A percentile compares a stretch with the other conserved stretches of the same genome.
Evolutionary conservation across 2,329 filamentous ascomycete species (phyloP).

Genomic region (Microsporum canis): DNA sequence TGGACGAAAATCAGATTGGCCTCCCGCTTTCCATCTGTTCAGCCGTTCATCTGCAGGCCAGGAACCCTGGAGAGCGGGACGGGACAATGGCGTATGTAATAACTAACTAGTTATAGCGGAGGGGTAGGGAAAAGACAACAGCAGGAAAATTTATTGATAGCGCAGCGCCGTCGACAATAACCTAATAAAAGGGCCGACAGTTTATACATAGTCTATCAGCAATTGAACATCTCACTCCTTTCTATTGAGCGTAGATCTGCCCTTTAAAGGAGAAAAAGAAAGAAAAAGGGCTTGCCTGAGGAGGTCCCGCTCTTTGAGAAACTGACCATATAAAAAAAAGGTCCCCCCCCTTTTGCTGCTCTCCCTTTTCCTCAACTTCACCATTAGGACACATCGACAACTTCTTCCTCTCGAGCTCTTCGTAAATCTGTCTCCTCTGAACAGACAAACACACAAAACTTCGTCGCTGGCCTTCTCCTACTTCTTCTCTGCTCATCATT

Average conservation of each 20-base stretch:
- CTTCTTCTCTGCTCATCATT: not conserved
- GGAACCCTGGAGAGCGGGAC: not conserved
- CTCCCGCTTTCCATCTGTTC: not conserved
- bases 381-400: too few relatives aligned
- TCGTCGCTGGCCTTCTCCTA: too few relatives aligned
- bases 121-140: not conserved
- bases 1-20: not conserved
- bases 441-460: too few relatives aligned
- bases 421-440: too few relatives aligned
- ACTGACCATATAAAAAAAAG: too few relatives aligned
- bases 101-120: not conserved
- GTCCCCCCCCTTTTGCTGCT: not conserved
- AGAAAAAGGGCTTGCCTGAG: not conserved
- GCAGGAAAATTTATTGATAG: not conserved
- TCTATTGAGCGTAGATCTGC: not conserved
- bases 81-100: not conserved
- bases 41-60: not conserved
- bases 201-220: too few relatives aligned
- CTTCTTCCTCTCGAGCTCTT: not conserved
- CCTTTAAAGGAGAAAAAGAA: not conserved
- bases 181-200: not conserved
- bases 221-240: too few relatives aligned
- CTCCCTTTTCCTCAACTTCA: not conserved
- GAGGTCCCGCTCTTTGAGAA: too few relatives aligned
- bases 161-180: not conserved